Percentiles rank a stretch among this genome's conserved stretches.
These are phyloP conservation scores for Trifolium subterraneum DNA, from an alignment of 306 rosid species.

Conservation along the genomic window DNA sequence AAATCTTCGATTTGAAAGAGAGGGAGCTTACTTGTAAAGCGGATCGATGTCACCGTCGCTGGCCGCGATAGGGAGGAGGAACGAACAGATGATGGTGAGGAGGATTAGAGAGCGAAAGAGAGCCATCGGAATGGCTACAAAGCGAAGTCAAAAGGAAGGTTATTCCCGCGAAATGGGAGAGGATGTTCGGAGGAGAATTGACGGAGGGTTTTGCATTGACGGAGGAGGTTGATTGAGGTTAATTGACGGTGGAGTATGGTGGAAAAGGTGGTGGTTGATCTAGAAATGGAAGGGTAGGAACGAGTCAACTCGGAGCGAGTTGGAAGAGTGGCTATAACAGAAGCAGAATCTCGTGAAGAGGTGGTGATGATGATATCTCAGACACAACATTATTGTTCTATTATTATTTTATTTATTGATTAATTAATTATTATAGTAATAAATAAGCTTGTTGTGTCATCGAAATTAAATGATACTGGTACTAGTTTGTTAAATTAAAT, in stretches of 20 bases:
- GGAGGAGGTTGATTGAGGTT: slow-evolving; percentile 4
- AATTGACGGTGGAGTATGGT: slow-evolving; percentile 23
- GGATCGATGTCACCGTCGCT: not conserved
- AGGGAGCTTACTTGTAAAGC: not conserved
- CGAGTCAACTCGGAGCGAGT: slow-evolving; percentile 51
- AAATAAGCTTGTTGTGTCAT: not conserved
- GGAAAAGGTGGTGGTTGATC: slow-evolving; percentile 33
- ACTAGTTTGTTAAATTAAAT: too few species aligned
- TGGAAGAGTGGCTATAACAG: slow-evolving; percentile 5
- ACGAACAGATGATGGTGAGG: not conserved
- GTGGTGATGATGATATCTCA: slow-evolving; percentile 14
- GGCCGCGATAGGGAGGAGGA: not conserved
- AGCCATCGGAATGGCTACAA: slow-evolving; percentile 60
- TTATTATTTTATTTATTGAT: not conserved
- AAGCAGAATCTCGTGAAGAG: slow-evolving; percentile 45
- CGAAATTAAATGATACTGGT: not conserved
- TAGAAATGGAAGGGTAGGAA: slow-evolving; percentile 24
- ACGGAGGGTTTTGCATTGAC: slow-evolving; percentile 49
- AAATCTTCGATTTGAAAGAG: not conserved
- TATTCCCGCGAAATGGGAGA: slow-evolving; percentile 28
- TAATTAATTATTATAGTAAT: not conserved
- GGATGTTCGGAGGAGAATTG: slow-evolving; percentile 43
- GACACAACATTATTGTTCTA: not conserved
- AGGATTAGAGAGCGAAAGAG: not conserved
- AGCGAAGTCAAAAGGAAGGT: slow-evolving; percentile 56